Evolutionary conservation across 495 filamentous ascomycete species (phyloP), one percentile per base, ranked within the genome.

Genomic region (Penicillium bialowiezense): DNA sequence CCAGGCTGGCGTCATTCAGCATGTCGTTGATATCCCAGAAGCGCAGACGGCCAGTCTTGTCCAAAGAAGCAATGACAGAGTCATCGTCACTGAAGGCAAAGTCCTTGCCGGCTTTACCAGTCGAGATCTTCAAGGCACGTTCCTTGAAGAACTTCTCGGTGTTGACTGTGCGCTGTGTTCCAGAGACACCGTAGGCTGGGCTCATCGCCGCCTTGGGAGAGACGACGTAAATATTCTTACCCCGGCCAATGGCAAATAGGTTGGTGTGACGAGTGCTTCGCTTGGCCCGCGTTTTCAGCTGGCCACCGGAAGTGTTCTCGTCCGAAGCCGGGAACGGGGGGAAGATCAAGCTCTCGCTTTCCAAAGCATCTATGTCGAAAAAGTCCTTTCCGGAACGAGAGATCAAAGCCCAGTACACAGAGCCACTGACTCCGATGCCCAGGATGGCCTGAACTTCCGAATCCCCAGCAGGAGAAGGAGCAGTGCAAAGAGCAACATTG

Each of bases 21-120:
- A 95, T 74, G 33, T 87, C 82, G 29, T 85, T 85, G 48, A 96
- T 86, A 62, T 99, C 95, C 95, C 95, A 99, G 74, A 99, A 92
- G 63, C 92, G 91, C 52, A 97, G 81, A 46, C 87, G 84, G 14
- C 95, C 95, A 45, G 89, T 89, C 72, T 97, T 97, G 64, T 99
- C 95, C 29, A 99, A 82, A 37, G 93, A 96, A 18, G 91, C 91
- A 60, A 99, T 90, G 20, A 89, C 81, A 1, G 85, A 88, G 62
- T 99, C 95, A 69, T 97, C 95, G 59, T 91, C 89, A 64, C 91
- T 96, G 71, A 99, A 99, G 38, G 85, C 82, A 64, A 97, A 99
- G 58, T 99, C 95, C 67, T 99, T 97, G 24, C 91, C 92, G 39
- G 95, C 95, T 70, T 99, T 99, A 42, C 95, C 95, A 44, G 90